Conservation (phyloP, 306 rosid species). For the Dryas alaskensis region DNA sequence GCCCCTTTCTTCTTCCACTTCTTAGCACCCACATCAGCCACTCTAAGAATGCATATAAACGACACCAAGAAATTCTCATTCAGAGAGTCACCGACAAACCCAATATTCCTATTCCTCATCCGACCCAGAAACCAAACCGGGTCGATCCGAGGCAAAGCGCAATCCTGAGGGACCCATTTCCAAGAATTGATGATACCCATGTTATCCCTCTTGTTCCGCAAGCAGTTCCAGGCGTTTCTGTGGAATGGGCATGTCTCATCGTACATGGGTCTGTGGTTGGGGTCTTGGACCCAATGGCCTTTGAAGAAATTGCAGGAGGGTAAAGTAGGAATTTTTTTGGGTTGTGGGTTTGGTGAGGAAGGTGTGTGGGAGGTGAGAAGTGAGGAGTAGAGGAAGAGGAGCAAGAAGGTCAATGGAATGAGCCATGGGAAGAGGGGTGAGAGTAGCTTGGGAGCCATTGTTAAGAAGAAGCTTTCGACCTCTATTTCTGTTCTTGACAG, state of each 20-base stretch:
- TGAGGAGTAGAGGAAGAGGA: slow-evolving; percentile 49
- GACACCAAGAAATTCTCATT: slow-evolving; percentile 82
- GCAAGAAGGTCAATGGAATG: slow-evolving; percentile 44
- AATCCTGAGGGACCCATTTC: slow-evolving; percentile 69
- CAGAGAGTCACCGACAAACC: slow-evolving; percentile 80
- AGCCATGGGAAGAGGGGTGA: slow-evolving; percentile 60
- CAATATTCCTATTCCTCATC: slow-evolving; percentile 72
- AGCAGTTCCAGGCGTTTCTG: slow-evolving; percentile 88
- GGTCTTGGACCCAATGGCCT: slow-evolving; percentile 66
- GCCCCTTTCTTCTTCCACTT: slow-evolving; percentile 89
- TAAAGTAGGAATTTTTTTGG: slow-evolving; percentile 16
- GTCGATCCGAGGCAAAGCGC: slow-evolving; percentile 61
- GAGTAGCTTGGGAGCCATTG: slow-evolving; percentile 59
- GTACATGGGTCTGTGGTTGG: slow-evolving; percentile 56
- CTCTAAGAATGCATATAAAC: slow-evolving; percentile 66
- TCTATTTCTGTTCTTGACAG: neutral
- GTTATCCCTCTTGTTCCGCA: slow-evolving; percentile 68
- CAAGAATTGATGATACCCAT: slow-evolving; percentile 67
- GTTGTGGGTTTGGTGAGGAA: slow-evolving; percentile 16
- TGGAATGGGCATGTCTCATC: slow-evolving; percentile 82
- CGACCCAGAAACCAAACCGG: slow-evolving; percentile 52
- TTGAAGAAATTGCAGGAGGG: slow-evolving; percentile 53
- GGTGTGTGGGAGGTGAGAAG: slow-evolving; percentile 36
- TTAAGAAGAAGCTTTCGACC: neutral
- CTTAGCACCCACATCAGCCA: slow-evolving; percentile 63